Evolutionary conservation across 225 moss, liverwort and hornwort species (phyloP).

Genomic region (Anthoceros angustus): DNA sequence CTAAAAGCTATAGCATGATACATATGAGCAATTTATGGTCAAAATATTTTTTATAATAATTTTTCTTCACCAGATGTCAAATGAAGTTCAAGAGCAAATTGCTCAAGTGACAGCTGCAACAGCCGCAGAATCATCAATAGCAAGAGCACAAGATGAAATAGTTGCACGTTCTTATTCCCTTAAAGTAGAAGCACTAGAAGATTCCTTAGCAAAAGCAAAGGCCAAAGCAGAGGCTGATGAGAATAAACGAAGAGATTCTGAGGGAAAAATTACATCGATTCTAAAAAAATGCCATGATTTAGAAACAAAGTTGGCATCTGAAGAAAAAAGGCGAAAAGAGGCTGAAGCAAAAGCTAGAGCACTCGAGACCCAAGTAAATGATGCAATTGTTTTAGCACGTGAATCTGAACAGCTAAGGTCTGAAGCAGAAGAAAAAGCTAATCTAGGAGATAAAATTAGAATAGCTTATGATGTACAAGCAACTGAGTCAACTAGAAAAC

Average conservation of each 20-base stretch:
- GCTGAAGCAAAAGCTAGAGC: slow-evolving; percentile 1
- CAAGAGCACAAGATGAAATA: slow-evolving; percentile 1
- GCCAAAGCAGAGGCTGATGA: not conserved
- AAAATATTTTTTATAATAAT: too few relatives aligned
- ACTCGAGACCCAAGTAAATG: not conserved
- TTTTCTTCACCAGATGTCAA: not conserved
- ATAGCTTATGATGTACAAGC: slow-evolving; percentile 2
- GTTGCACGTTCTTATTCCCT: not conserved
- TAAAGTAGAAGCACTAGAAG: not conserved
- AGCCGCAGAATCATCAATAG: not conserved
- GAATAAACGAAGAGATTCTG: not conserved
- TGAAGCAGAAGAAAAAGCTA: not conserved
- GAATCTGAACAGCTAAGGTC: not conserved
- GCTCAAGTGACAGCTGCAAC: not conserved
- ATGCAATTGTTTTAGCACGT: not conserved
- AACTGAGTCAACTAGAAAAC: not conserved
- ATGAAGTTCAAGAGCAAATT: not conserved
- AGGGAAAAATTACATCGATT: not conserved
- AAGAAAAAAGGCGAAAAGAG: not conserved
- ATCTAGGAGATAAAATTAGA: not conserved
- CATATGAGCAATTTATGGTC: not conserved
- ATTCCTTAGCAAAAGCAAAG: not conserved
- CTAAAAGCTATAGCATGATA: not conserved
- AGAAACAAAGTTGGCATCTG: not conserved
- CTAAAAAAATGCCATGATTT: not conserved